Evolutionary conservation across 768 basidiomycete species (phyloP).

Genomic region (Rhodotorula diobovata): DNA sequence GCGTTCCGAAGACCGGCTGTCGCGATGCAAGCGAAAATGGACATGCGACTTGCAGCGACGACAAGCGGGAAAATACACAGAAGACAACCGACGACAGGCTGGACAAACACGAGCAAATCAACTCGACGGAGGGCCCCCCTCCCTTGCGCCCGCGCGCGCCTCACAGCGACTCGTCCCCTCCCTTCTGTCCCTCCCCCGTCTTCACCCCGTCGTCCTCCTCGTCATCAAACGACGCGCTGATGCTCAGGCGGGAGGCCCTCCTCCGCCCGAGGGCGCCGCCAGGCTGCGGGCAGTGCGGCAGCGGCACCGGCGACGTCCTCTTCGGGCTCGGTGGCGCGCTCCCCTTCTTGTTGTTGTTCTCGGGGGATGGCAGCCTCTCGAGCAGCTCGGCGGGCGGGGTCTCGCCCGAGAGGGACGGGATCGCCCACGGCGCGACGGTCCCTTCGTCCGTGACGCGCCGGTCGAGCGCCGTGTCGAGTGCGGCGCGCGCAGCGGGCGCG

Average conservation of each 20-base stretch:
- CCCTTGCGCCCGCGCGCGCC: no score
- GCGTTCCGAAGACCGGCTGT: no score
- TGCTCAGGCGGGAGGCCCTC: constrained; percentile 8
- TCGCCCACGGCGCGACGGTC: constrained; percentile 32
- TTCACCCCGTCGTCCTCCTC: background rate
- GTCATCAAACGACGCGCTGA: background rate
- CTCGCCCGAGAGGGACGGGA: constrained; percentile 6
- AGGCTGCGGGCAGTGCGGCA: background rate
- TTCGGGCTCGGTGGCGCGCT: background rate
- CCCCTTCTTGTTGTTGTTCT: no score
- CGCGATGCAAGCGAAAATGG: no score
- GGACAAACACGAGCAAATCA: no score
- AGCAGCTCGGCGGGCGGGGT: constrained; percentile 1
- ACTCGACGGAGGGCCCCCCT: no score
- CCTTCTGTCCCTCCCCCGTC: background rate
- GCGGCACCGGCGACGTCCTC: background rate
- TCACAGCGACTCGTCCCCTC: no score
- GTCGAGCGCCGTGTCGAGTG: background rate
- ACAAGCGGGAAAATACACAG: no score
- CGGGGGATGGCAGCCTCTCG: background rate
- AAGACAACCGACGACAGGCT: no score
- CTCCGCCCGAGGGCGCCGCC: constrained; percentile 2
- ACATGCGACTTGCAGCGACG: no score
- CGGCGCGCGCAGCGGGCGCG: background rate
- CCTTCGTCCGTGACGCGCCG: constrained; percentile 8